A percentile compares a stretch with the other conserved stretches of the same genome.
Evolutionary conservation across 1,284 basidiomycete species (phyloP).

Genomic region (Lentinula novae-zelandiae): DNA sequence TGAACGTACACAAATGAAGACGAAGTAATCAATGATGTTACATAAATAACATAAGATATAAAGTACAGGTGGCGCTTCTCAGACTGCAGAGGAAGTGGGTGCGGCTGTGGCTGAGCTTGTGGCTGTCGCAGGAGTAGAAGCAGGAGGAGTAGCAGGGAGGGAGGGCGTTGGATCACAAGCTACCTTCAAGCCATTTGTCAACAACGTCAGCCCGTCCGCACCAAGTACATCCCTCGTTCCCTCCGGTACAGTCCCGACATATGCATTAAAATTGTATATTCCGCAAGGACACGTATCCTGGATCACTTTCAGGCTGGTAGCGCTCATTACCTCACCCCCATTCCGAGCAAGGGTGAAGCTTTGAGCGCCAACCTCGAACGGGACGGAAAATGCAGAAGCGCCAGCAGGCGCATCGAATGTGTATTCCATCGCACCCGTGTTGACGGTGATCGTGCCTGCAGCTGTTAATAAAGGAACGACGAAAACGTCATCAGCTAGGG

Average conservation of each 20-base stretch:
- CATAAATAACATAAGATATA: not conserved
- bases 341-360: slow-evolving; percentile 25
- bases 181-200: slow-evolving; percentile 15
- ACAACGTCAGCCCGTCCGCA: slow-evolving; percentile 12
- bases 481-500: slow-evolving; percentile 27
- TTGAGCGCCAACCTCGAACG: slow-evolving; percentile 28
- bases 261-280: slow-evolving; percentile 27
- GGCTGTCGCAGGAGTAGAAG: slow-evolving; percentile 10
- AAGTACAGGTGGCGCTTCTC: not conserved
- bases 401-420: slow-evolving; percentile 26
- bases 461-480: slow-evolving; percentile 27
- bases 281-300: slow-evolving; percentile 22
- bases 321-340: slow-evolving; percentile 21
- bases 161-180: slow-evolving; percentile 13
- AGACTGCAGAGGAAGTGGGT: slow-evolving; percentile 4
- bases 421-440: slow-evolving; percentile 27
- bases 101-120: slow-evolving; percentile 12
- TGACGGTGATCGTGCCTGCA: slow-evolving; percentile 26
- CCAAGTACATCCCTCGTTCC: slow-evolving; percentile 16
- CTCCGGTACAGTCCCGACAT: slow-evolving; percentile 22
- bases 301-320: slow-evolving; percentile 26
- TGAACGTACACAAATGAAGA: too few relatives aligned
- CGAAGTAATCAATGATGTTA: too few relatives aligned
- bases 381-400: slow-evolving; percentile 27
- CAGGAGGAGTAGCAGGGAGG: slow-evolving; percentile 14